Conservation (phyloP, 768 basidiomycete genomes). For the Leccinum fibrillosum region DNA sequence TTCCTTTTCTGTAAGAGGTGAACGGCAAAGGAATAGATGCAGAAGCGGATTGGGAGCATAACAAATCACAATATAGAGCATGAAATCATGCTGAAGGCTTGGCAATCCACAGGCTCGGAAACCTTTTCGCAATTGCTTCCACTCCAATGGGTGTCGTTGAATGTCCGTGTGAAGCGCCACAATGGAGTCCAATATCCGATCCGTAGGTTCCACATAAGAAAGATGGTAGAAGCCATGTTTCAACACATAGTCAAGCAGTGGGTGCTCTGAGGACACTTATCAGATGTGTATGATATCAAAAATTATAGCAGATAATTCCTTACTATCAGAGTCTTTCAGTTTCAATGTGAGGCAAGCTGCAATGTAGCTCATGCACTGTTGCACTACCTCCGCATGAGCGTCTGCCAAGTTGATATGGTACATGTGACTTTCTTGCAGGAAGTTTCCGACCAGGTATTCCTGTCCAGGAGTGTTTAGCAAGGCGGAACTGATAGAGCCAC, state of each 20-base stretch:
- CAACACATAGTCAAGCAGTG: background rate
- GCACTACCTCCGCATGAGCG: background rate
- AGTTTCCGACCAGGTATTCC: background rate
- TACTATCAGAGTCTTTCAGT: background rate
- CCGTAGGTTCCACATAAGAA: background rate
- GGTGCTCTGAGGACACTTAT: background rate
- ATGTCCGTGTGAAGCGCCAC: background rate
- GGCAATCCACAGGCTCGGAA: too few relatives aligned
- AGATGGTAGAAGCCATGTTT: background rate
- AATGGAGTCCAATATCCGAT: background rate
- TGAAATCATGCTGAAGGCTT: too few relatives aligned
- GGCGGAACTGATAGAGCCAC: background rate
- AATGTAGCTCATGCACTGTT: background rate
- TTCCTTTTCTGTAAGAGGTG: too few relatives aligned
- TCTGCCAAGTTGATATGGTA: background rate
- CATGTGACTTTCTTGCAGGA: background rate
- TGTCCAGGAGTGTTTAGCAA: background rate
- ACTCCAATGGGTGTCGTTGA: background rate
- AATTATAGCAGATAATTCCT: background rate
- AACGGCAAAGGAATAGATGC: too few relatives aligned
- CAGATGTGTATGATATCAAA: background rate
- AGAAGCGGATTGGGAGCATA: too few relatives aligned
- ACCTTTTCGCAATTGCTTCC: background rate
- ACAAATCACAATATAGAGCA: too few relatives aligned
- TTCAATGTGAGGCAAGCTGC: background rate